A percentile compares a stretch with the other conserved stretches of the same genome.
Evolutionary conservation across 2,329 filamentous ascomycete genomes (phyloP).

Genomic region (Penicillium sumatraense): DNA sequence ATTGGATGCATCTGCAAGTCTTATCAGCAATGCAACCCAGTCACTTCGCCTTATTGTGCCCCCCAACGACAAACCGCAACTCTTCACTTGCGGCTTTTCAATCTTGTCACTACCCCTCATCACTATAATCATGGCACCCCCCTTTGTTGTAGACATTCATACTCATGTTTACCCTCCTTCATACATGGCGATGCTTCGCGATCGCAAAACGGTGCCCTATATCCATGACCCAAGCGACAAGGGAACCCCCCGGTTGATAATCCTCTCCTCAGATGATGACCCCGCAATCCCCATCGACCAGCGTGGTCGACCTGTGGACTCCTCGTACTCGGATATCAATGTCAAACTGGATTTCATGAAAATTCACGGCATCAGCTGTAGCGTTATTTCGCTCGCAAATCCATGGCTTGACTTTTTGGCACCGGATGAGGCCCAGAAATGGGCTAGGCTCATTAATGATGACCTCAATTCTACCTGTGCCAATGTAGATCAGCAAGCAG

Average conservation of each 20-base stretch:
- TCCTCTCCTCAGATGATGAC: slow-evolving; percentile 52
- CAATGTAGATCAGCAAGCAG: slow-evolving; percentile 37
- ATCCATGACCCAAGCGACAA: slow-evolving; percentile 45
- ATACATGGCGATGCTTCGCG: slow-evolving; percentile 62
- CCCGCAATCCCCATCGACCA: slow-evolving; percentile 41
- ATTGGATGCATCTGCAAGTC: slow-evolving; percentile 7
- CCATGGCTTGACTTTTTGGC: slow-evolving; percentile 89
- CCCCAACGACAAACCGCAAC: slow-evolving; percentile 1
- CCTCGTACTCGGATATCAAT: slow-evolving; percentile 78
- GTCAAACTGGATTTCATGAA: slow-evolving; percentile 90
- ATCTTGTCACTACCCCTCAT: background rate
- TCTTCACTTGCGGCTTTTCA: background rate
- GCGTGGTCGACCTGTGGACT: slow-evolving; percentile 80
- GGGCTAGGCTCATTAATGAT: slow-evolving; percentile 73
- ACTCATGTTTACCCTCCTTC: slow-evolving; percentile 67
- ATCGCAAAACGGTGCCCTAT: slow-evolving; percentile 53
- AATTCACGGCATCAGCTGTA: slow-evolving; percentile 77
- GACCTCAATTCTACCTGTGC: slow-evolving; percentile 76
- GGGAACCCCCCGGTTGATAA: slow-evolving; percentile 49
- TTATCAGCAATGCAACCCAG: slow-evolving; percentile 12
- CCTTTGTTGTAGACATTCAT: slow-evolving; percentile 62
- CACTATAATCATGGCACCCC: slow-evolving; percentile 25
- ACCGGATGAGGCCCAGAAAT: slow-evolving; percentile 62
- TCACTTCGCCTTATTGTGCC: too few species aligned
- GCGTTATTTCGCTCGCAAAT: slow-evolving; percentile 87